These are phyloP conservation scores for Onygena corvina DNA, from an alignment of 2,329 filamentous ascomycete genomes.

Conservation along the genomic window DNA sequence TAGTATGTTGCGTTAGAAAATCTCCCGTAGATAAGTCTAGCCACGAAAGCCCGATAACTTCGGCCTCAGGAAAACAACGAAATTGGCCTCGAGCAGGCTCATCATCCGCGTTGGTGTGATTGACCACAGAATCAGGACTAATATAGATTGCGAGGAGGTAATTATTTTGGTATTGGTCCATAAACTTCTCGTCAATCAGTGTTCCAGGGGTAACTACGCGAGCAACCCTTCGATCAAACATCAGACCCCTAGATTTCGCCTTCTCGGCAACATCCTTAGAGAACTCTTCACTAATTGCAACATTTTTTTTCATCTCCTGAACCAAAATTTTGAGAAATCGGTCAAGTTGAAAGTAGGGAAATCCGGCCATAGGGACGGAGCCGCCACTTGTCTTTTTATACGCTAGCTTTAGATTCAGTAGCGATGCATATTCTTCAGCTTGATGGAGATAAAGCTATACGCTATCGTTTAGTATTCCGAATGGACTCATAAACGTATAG, in stretches of 20 bases:
- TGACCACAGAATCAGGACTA: constrained; percentile 20
- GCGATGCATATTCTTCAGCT: constrained; percentile 73
- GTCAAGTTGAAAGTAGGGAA: constrained; percentile 85
- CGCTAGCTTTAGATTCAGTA: constrained; percentile 78
- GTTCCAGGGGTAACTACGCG: constrained; percentile 90
- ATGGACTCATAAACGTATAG: neutral
- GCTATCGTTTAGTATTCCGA: constrained; percentile 10
- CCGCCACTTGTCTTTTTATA: constrained; percentile 67
- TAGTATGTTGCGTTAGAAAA: constrained; percentile 73
- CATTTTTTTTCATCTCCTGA: constrained; percentile 77
- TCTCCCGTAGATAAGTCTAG: constrained; percentile 88
- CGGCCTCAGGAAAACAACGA: constrained; percentile 23
- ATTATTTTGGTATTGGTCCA: constrained; percentile 88
- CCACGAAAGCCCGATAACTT: constrained; percentile 71
- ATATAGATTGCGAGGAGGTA: constrained; percentile 74
- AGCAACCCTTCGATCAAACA: constrained; percentile 74
- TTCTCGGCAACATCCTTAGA: constrained; percentile 58
- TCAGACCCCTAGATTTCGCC: constrained; percentile 60
- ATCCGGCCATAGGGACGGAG: constrained; percentile 82
- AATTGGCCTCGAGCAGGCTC: constrained; percentile 20
- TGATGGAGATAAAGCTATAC: constrained; percentile 80
- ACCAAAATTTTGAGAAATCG: constrained; percentile 87
- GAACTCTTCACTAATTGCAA: constrained; percentile 90
- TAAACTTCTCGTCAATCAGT: constrained; percentile 92
- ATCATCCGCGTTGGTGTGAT: constrained; percentile 16